A percentile compares a stretch with the other conserved stretches of the same genome.
Evolutionary conservation across 2,329 filamentous ascomycete species (phyloP).

Genomic region (Alternaria novae-zelandiae): DNA sequence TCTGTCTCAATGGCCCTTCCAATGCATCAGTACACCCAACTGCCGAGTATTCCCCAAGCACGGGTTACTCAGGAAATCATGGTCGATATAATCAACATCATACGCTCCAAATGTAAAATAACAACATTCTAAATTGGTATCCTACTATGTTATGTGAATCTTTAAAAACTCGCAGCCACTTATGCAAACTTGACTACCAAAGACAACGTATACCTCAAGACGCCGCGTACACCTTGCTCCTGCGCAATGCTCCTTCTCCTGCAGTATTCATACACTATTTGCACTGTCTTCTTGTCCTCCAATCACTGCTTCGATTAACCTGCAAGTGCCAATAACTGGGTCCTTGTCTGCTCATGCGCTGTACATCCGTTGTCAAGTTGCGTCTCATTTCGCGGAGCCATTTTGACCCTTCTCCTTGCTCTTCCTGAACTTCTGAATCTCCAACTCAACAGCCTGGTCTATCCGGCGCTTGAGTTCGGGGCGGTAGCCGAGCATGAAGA

Average conservation of each 20-base stretch:
- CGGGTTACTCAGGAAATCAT: background rate
- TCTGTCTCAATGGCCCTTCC: background rate
- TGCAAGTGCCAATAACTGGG: background rate
- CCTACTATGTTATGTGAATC: constrained; percentile 7
- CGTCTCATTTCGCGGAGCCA: constrained; percentile 31
- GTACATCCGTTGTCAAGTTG: background rate
- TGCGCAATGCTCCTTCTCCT: constrained; percentile 27
- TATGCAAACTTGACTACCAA: constrained; percentile 3
- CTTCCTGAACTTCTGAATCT: constrained; percentile 74
- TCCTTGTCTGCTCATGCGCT: background rate
- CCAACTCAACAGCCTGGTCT: constrained; percentile 74
- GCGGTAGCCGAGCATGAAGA: constrained; percentile 90
- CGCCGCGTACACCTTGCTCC: constrained; percentile 31
- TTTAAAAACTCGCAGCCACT: background rate
- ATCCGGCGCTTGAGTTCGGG: constrained; percentile 84
- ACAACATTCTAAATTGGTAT: constrained; percentile 13
- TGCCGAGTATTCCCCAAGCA: background rate
- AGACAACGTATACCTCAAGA: constrained; percentile 7
- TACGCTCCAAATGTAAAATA: background rate
- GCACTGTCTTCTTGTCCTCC: background rate
- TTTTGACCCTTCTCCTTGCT: constrained; percentile 57
- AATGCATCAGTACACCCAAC: background rate
- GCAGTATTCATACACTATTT: constrained; percentile 9
- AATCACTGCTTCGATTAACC: background rate
- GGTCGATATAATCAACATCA: too few relatives aligned